phyloP scores from a whole-genome alignment of 1,284 basidiomycete species.

The Blastosporella zonata region DNA sequence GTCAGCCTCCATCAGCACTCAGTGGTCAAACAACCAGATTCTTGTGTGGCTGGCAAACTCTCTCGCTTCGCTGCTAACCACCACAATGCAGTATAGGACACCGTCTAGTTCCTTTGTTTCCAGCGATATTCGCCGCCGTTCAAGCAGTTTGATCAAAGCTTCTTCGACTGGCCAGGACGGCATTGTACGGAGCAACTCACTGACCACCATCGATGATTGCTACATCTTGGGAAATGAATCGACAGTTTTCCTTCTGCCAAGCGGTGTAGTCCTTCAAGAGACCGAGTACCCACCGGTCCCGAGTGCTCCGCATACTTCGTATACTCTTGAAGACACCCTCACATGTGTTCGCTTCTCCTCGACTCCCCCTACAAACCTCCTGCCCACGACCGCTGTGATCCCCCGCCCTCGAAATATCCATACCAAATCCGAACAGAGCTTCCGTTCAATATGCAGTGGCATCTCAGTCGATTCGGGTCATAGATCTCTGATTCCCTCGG shows the following conservation, averaged over 20 bases:
- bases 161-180: not conserved
- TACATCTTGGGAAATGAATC: not conserved
- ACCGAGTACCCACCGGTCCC: not conserved
- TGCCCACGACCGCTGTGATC: not conserved
- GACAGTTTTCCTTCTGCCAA: slow-evolving; percentile 2
- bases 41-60: not conserved
- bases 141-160: slow-evolving; percentile 6
- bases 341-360: no score
- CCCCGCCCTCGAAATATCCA: slow-evolving; percentile 16
- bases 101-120: not conserved
- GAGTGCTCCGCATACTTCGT: no score
- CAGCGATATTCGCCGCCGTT: slow-evolving; percentile 8
- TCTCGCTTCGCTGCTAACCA: slow-evolving; percentile 6
- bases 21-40: not conserved
- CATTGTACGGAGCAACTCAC: not conserved
- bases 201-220: slow-evolving; percentile 5
- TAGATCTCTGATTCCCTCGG: slow-evolving; percentile 24
- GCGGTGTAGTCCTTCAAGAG: not conserved
- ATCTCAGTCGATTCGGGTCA: slow-evolving; percentile 25
- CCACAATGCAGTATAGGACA: not conserved
- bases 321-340: no score
- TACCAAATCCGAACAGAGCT: slow-evolving; percentile 17
- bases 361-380: not conserved
- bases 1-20: not conserved
- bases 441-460: slow-evolving; percentile 8